Evolutionary conservation across 306 rosid species (phyloP).

Genomic region (Medicago ruthenica): DNA sequence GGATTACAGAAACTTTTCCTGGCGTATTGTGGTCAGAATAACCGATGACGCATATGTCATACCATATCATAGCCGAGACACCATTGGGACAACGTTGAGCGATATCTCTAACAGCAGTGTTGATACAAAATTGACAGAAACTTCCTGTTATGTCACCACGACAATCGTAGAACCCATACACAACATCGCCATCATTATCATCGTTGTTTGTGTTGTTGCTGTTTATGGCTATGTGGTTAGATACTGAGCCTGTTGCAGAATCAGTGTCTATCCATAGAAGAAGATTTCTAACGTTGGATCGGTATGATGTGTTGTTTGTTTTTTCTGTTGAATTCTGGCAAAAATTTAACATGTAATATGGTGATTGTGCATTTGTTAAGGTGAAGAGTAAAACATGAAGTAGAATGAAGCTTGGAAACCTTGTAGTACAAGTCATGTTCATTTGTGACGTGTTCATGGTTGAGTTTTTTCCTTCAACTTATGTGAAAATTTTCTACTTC

Average conservation of each 20-base stretch:
- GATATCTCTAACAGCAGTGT: background rate
- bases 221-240: conserved; percentile 2
- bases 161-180: conserved; percentile 36
- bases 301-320: background rate
- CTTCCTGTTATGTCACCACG: background rate
- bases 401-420: conserved; percentile 2
- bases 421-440: background rate
- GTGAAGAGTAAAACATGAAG: background rate
- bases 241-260: conserved; percentile 6
- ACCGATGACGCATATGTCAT: conserved; percentile 33
- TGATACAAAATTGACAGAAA: conserved; percentile 43
- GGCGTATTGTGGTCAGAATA: conserved; percentile 2
- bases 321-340: conserved; percentile 27
- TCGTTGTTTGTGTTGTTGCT: no score
- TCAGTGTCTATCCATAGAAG: conserved; percentile 12
- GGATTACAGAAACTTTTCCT: background rate
- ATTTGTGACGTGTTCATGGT: background rate
- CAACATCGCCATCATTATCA: background rate
- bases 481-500: background rate
- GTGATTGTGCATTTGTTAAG: conserved; percentile 23
- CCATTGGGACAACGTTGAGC: conserved; percentile 15
- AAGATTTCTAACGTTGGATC: conserved; percentile 15
- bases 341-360: background rate
- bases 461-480: background rate
- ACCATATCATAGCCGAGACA: conserved; percentile 34